Evolutionary conservation across 805 yeast species (phyloP).

Genomic region (Pichia exigua): DNA sequence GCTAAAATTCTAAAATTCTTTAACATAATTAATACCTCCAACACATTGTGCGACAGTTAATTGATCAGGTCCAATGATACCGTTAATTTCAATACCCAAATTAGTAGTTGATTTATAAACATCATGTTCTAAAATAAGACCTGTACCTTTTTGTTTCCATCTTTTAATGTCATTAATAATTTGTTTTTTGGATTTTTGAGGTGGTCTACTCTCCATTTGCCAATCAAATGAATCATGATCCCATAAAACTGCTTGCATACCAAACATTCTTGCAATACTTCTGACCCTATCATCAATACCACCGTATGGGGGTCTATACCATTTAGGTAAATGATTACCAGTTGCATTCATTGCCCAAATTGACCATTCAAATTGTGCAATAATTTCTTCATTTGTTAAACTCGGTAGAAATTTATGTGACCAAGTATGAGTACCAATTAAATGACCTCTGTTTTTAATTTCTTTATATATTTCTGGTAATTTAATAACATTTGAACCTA

Average conservation of each 20-base stretch:
- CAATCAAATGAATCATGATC: constrained; percentile 89
- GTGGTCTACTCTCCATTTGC: constrained; percentile 51
- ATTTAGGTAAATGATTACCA: constrained; percentile 75
- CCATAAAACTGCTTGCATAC: constrained; percentile 86
- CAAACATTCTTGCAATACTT: constrained; percentile 70
- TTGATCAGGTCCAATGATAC: constrained; percentile 52
- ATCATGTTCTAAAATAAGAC: constrained; percentile 85
- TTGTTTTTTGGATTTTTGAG: constrained; percentile 38
- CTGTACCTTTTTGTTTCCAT: constrained; percentile 43
- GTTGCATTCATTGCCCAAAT: constrained; percentile 98
- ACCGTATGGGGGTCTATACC: constrained; percentile 97
- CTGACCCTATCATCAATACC: constrained; percentile 86
- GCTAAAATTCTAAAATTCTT: constrained; percentile 21
- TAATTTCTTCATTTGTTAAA: constrained; percentile 68
- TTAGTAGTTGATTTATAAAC: constrained; percentile 58
- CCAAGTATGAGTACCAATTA: constrained; percentile 89
- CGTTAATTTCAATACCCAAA: constrained; percentile 52
- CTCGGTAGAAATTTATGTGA: constrained; percentile 79
- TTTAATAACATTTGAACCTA: constrained; percentile 74
- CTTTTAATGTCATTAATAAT: constrained; percentile 47
- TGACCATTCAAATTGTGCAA: constrained; percentile 91
- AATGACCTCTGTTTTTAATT: constrained; percentile 57
- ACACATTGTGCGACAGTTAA: constrained; percentile 75
- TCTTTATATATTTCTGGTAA: constrained; percentile 64
- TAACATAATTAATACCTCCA: constrained; percentile 56